Conservation (phyloP, 176 grass and related monocot genomes). For the Oryza coarctata region DNA sequence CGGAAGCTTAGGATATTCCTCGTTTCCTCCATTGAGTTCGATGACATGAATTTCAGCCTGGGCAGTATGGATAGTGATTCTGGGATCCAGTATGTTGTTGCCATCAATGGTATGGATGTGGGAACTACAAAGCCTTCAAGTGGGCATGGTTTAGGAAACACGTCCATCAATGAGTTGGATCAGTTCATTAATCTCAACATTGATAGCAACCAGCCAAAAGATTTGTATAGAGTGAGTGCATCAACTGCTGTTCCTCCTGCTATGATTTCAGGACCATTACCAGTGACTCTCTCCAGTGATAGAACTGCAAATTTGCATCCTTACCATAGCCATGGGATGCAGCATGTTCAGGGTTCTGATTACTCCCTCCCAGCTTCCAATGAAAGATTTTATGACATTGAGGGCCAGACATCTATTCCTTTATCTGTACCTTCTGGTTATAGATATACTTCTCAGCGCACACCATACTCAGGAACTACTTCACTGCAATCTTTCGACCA, state of each 20-base stretch:
- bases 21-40: conserved; percentile 71
- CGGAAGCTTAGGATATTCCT: conserved; percentile 93
- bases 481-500: conserved; percentile 42
- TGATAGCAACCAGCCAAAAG: conserved; percentile 45
- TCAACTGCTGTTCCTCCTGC: conserved; percentile 29
- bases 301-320: conserved; percentile 44
- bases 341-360: conserved; percentile 51
- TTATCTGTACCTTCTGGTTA: conserved; percentile 61
- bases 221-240: conserved; percentile 34
- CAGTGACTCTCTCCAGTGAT: conserved; percentile 40
- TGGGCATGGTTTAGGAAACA: conserved; percentile 56
- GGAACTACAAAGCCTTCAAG: conserved; percentile 50
- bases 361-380: conserved; percentile 27
- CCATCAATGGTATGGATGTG: conserved; percentile 77
- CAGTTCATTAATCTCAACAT: conserved; percentile 72
- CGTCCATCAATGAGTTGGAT: conserved; percentile 55
- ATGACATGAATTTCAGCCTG: conserved; percentile 69
- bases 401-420: conserved; percentile 55
- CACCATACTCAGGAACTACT: conserved; percentile 46
- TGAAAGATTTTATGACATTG: conserved; percentile 47
- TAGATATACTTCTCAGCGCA: conserved; percentile 54
- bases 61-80: conserved; percentile 89
- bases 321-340: conserved; percentile 42
- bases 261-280: conserved; percentile 29
- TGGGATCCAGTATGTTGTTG: conserved; percentile 87